Evolutionary conservation across 306 rosid species (phyloP).

Genomic region (barrel medic (Medicago truncatula)): DNA sequence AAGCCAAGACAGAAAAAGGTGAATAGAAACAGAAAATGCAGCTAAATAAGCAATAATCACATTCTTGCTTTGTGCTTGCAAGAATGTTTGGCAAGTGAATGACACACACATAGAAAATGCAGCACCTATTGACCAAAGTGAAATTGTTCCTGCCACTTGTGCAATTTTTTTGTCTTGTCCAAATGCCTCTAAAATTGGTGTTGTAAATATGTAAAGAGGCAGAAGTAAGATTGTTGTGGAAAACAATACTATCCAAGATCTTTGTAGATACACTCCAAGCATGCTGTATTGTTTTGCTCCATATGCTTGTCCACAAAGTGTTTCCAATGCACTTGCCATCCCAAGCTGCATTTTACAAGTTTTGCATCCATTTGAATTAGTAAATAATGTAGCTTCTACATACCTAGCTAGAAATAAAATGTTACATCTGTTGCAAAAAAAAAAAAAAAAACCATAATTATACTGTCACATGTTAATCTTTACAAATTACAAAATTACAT

Average conservation of each 20-base stretch:
- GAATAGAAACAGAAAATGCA: constrained; percentile 46
- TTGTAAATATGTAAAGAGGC: constrained; percentile 49
- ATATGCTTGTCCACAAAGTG: constrained; percentile 65
- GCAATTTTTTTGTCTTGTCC: constrained; percentile 54
- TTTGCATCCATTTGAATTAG: background rate
- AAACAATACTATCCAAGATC: constrained; percentile 60
- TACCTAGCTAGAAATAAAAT: no score
- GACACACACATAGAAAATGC: constrained; percentile 43
- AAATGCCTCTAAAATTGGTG: constrained; percentile 50
- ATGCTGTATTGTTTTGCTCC: constrained; percentile 59
- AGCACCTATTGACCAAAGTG: constrained; percentile 52
- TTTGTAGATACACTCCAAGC: constrained; percentile 65
- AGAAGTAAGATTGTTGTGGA: constrained; percentile 35
- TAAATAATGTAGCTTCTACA: no score
- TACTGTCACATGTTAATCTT: no score
- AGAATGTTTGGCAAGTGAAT: constrained; percentile 58
- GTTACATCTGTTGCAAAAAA: no score
- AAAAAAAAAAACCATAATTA: no score
- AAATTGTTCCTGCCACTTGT: constrained; percentile 44
- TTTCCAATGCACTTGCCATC: constrained; percentile 67
- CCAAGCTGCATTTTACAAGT: constrained; percentile 52
- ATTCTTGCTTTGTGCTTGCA: constrained; percentile 68
- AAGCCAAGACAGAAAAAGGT: constrained; percentile 56
- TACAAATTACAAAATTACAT: no score
- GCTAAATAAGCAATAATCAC: constrained; percentile 52